phyloP scores from a whole-genome alignment of 129 eudicot genomes.

The Artemisia annua region DNA sequence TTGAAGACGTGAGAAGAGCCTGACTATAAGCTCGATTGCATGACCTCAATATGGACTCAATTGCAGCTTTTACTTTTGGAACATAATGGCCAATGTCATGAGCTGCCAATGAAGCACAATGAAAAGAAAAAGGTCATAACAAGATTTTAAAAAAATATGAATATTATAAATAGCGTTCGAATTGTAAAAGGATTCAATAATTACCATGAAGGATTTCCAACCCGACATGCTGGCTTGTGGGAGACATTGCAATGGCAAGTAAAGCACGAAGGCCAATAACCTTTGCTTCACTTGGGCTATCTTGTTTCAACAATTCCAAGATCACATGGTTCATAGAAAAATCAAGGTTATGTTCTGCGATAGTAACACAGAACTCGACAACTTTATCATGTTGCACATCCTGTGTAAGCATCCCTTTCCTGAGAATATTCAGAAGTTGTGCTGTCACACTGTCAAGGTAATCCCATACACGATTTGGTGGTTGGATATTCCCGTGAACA shows the following conservation, averaged over 20 bases:
- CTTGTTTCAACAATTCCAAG: slow-evolving; percentile 90
- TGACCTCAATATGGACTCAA: slow-evolving; percentile 86
- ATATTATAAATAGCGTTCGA: not conserved
- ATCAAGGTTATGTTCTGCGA: slow-evolving; percentile 95
- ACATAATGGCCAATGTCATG: slow-evolving; percentile 95
- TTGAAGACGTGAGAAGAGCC: slow-evolving; percentile 96
- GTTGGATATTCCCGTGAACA: slow-evolving; percentile 86
- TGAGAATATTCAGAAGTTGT: slow-evolving; percentile 73
- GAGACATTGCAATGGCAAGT: slow-evolving; percentile 94
- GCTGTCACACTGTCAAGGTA: slow-evolving; percentile 99
- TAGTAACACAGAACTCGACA: slow-evolving; percentile 95
- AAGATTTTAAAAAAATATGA: not conserved
- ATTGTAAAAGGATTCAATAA: slow-evolving; percentile 20
- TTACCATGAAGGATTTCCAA: slow-evolving; percentile 94
- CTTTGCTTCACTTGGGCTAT: slow-evolving; percentile 96
- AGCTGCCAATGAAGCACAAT: slow-evolving; percentile 45
- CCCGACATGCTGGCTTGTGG: slow-evolving; percentile 91
- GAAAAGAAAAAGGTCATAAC: slow-evolving; percentile 8
- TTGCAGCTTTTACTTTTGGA: slow-evolving; percentile 97
- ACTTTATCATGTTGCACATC: slow-evolving; percentile 98
- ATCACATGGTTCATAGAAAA: slow-evolving; percentile 96
- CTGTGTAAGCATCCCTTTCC: slow-evolving; percentile 97
- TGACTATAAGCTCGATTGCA: slow-evolving; percentile 88
- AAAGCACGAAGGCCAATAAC: slow-evolving; percentile 98
- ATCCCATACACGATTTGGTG: slow-evolving; percentile 97